Conservation (phyloP, 139 green algal species). For the Chlamydomonas sphaeroides region DNA sequence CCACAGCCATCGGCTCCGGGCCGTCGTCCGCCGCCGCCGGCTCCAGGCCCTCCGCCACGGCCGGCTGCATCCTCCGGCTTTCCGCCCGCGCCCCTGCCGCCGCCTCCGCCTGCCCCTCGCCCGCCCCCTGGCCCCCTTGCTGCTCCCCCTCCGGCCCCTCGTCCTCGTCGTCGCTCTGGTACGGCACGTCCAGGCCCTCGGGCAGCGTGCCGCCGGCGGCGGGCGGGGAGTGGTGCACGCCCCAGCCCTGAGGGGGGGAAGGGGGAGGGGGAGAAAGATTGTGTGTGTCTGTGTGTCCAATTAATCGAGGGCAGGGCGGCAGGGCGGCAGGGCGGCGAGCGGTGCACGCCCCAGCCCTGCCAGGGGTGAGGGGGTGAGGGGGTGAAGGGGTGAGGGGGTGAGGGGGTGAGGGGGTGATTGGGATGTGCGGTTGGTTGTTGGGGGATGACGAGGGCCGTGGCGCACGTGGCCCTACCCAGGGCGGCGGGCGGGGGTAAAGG, state of each 20-base stretch:
- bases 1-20: not conserved
- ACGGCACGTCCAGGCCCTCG: not conserved
- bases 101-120: not conserved
- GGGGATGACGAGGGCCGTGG: too few species aligned
- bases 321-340: too few species aligned
- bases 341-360: too few species aligned
- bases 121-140: not conserved
- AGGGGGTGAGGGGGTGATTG: too few species aligned
- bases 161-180: not conserved
- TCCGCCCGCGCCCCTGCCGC: not conserved
- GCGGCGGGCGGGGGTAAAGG: not conserved
- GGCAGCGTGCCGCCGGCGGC: slow-evolving; percentile 7
- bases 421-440: too few species aligned
- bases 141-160: not conserved
- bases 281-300: not conserved
- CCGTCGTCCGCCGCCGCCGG: not conserved
- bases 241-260: not conserved
- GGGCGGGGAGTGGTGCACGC: slow-evolving; percentile 1
- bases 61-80: not conserved
- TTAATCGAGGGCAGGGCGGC: too few species aligned
- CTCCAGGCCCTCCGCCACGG: not conserved
- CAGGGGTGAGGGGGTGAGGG: too few species aligned
- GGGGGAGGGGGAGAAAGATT: too few species aligned
- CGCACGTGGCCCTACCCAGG: too few species aligned
- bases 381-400: too few species aligned